Evolutionary conservation across 768 basidiomycete genomes (phyloP), one percentile per base, ranked within the genome.

Genomic region (Artomyces pyxidatus): DNA sequence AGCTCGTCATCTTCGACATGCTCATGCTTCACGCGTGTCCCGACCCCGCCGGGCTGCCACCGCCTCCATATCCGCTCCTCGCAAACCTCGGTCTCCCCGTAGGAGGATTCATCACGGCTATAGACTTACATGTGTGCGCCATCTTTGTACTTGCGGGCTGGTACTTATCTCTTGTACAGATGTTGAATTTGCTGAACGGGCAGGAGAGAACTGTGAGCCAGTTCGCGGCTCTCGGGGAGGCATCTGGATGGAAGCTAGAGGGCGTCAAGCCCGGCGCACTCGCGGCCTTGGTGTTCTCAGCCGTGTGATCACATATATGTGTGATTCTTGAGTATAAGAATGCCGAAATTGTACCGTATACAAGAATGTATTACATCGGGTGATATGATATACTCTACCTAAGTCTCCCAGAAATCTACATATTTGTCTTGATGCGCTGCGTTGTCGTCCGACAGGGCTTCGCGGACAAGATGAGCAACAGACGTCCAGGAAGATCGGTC

Each of bases 1-100:
- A 49, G 42, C 85, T 48, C 80, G 82, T 61, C 67, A 74, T 23
- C 81, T 17, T 47, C 8, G 46, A 47, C 38, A 16, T 19, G 16
- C 14, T 28, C 28, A 26, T 40, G 6, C 21, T 16, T 10, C 22
- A 47, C 27, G 46, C 37, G 23, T 47, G 46, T 27, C 16, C 35
- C n/a, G 17, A 16, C 17, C 21, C 35, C 26, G 35, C 19, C 11
- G 37, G 21, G 37, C 12, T 19, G 11, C 10, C 38, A 5, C 6
- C 21, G 2, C 9, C 22, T 17, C 46, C 46, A 8, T 8, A 12
- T 16, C 46, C 46, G 25, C 28, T 47, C 22, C 22, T 47, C 14
- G 22, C 37, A 19, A 47, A 40, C 19, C n/a, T 27, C n/a, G 46
- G 46, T 11, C n/a, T 19, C 6, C 22, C 46, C 4, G 45, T 22